Evolutionary conservation across 192 early-diverging fungal genomes (phyloP).

Genomic region (Coemansia sp.): DNA sequence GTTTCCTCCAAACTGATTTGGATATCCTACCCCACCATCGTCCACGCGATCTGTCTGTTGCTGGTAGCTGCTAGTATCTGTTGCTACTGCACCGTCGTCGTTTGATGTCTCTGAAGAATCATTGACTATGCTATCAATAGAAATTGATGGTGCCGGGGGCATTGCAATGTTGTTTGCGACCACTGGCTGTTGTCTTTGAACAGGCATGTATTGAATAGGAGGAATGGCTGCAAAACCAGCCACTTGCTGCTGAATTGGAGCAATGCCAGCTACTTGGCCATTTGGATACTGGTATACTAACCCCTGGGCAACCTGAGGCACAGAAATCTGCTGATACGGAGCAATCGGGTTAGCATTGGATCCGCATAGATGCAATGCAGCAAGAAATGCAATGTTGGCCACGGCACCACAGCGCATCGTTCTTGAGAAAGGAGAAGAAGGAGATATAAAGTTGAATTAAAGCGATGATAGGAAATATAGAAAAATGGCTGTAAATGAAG

Average conservation of each 20-base stretch:
- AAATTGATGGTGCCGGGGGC: background rate
- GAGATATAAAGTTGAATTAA: no score
- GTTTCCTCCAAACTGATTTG: background rate
- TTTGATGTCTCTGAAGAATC: background rate
- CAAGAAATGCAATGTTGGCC: background rate
- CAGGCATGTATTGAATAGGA: background rate
- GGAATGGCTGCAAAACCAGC: constrained; percentile 2
- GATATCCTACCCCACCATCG: background rate
- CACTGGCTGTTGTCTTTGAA: background rate
- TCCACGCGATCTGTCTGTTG: background rate
- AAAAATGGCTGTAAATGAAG: no score
- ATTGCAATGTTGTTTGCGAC: background rate
- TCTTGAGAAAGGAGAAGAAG: background rate
- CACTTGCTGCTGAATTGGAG: constrained; percentile 7
- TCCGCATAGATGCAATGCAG: background rate
- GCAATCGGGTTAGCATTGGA: background rate
- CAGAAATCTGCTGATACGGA: constrained; percentile 4
- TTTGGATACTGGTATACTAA: constrained; percentile 8
- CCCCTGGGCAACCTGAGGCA: background rate
- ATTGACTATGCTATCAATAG: background rate
- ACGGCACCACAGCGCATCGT: background rate
- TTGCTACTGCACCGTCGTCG: background rate
- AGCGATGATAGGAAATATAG: no score
- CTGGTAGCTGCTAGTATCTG: constrained; percentile 2
- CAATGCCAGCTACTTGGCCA: background rate